Conservation (phyloP, 352 stramenopile species). For the Globisporangium paddicum region DNA sequence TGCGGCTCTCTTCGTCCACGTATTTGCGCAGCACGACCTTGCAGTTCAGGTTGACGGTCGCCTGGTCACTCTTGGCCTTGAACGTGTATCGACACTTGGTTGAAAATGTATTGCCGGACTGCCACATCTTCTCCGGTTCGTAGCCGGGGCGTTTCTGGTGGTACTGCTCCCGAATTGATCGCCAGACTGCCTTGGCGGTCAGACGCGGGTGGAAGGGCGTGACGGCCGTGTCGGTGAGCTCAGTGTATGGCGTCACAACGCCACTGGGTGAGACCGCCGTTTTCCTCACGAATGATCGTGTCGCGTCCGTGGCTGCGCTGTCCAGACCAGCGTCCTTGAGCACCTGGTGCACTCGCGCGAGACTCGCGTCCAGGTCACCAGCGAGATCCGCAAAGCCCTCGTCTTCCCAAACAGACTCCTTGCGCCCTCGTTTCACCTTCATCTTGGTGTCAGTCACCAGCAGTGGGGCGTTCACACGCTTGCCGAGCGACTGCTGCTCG, state of each 20-base stretch:
- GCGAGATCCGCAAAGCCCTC: not conserved
- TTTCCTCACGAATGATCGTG: not conserved
- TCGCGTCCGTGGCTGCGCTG: not conserved
- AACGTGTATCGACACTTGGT: conserved; percentile 3
- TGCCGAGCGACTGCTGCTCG: not conserved
- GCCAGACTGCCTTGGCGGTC: not conserved
- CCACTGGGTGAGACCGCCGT: not conserved
- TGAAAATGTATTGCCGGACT: conserved; percentile 7
- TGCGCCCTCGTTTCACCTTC: not conserved
- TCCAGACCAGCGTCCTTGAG: not conserved
- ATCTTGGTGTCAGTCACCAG: not conserved
- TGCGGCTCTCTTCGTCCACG: not conserved
- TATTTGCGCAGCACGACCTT: conserved; percentile 11
- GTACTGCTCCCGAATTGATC: not conserved
- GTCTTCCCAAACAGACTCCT: not conserved
- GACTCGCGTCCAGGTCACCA: not conserved
- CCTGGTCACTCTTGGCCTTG: not conserved
- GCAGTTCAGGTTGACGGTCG: not conserved
- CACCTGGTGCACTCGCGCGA: not conserved
- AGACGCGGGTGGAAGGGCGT: conserved; percentile 2
- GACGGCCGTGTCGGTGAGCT: conserved; percentile 1
- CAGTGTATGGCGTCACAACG: not conserved
- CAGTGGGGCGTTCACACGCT: not conserved
- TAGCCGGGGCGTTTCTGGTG: not conserved
- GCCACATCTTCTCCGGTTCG: not conserved